phyloP scores from a whole-genome alignment of 164 flowering plant species.

The Nymphaea colorata region DNA sequence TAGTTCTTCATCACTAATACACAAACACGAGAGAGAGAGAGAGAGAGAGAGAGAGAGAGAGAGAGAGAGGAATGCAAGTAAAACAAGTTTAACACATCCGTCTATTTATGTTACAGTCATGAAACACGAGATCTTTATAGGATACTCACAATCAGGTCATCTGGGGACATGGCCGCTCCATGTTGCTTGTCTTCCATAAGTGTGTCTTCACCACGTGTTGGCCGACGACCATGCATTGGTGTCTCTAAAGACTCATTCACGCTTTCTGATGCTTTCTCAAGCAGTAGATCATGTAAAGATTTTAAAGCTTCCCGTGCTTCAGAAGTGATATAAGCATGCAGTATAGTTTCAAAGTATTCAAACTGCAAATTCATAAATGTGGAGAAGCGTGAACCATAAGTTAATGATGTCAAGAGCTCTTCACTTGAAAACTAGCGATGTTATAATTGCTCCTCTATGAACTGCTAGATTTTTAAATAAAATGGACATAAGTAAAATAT shows the following conservation, averaged over 20 bases:
- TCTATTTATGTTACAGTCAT: too few relatives aligned
- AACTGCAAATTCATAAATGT: constrained; percentile 50
- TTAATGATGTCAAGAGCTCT: not conserved
- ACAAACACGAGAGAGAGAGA: too few relatives aligned
- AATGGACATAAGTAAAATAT: not conserved
- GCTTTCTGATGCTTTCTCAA: constrained; percentile 86
- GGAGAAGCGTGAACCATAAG: not conserved
- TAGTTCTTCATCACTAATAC: too few relatives aligned
- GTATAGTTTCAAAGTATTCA: constrained; percentile 86
- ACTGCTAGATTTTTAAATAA: not conserved
- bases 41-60: too few relatives aligned
- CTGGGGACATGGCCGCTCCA: constrained; percentile 69
- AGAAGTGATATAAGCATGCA: constrained; percentile 69
- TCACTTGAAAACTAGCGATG: not conserved
- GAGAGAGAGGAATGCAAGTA: too few relatives aligned
- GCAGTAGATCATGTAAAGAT: constrained; percentile 64
- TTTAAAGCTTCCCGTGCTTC: constrained; percentile 85
- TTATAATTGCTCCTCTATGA: not conserved
- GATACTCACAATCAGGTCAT: constrained; percentile 80
- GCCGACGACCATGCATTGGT: constrained; percentile 77
- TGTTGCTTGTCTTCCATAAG: constrained; percentile 67
- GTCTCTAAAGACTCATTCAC: constrained; percentile 52
- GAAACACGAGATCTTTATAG: too few relatives aligned
- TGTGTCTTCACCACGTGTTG: constrained; percentile 90
- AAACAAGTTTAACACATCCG: too few relatives aligned